phyloP scores from a whole-genome alignment of 768 basidiomycete genomes.

The Royoungia palumana region DNA sequence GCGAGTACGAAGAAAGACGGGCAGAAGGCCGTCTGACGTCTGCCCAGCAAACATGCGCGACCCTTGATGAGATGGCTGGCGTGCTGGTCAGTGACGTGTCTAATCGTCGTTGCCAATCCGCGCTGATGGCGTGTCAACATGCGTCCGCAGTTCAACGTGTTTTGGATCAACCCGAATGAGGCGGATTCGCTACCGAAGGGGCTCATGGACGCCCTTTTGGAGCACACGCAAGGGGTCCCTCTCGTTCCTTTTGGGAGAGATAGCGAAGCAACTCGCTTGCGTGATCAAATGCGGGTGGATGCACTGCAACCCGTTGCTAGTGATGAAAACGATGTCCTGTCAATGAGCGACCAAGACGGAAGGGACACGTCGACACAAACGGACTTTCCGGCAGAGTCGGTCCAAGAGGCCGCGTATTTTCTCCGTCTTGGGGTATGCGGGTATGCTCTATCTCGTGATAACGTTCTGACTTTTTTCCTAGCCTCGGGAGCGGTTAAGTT shows the following conservation, averaged over 20 bases:
- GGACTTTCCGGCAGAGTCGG: slow-evolving; percentile 48
- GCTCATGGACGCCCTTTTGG: slow-evolving; percentile 53
- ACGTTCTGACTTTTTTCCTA: slow-evolving; percentile 31
- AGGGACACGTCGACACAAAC: slow-evolving; percentile 23
- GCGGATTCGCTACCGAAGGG: slow-evolving; percentile 63
- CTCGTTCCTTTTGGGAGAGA: slow-evolving; percentile 9
- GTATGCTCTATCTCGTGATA: not conserved
- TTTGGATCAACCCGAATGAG: slow-evolving; percentile 72
- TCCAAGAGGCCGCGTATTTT: slow-evolving; percentile 68
- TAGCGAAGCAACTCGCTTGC: slow-evolving; percentile 47
- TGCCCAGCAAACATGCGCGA: slow-evolving; percentile 70
- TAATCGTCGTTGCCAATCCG: not conserved
- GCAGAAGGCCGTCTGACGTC: slow-evolving; percentile 68
- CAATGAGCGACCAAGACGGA: slow-evolving; percentile 10
- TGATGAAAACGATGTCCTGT: slow-evolving; percentile 34
- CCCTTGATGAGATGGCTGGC: slow-evolving; percentile 71
- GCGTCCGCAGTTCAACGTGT: slow-evolving; percentile 65
- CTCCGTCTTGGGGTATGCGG: slow-evolving; percentile 57
- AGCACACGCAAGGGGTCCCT: slow-evolving; percentile 32
- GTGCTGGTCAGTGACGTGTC: slow-evolving; percentile 38
- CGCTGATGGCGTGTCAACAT: slow-evolving; percentile 2
- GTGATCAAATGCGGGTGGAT: slow-evolving; percentile 72
- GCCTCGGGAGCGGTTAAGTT: slow-evolving; percentile 66
- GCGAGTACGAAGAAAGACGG: slow-evolving; percentile 72
- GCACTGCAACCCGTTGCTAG: slow-evolving; percentile 50